Evolutionary conservation across 2,329 filamentous ascomycete genomes (phyloP).

Genomic region (Aspergillus bombycis): DNA sequence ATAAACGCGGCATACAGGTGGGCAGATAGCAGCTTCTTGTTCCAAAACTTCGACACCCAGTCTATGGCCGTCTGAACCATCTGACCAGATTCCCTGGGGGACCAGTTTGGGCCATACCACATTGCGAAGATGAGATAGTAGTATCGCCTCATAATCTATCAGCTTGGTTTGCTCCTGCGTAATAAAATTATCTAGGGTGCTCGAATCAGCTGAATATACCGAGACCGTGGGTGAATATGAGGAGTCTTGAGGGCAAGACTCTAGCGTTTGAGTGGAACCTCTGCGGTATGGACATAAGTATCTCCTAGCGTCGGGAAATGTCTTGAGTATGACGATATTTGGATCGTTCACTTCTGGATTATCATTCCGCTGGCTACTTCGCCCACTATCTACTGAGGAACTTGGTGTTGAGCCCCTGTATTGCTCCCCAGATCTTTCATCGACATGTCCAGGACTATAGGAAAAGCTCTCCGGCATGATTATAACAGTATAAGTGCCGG

Average conservation of each 20-base stretch:
- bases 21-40: constrained; percentile 52
- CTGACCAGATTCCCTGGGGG: constrained; percentile 23
- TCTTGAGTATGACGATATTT: constrained; percentile 54
- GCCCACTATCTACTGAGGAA: constrained; percentile 32
- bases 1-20: constrained; percentile 49
- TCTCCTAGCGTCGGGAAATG: constrained; percentile 52
- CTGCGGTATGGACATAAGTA: constrained; percentile 35
- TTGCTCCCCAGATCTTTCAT: constrained; percentile 33
- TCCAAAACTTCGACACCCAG: constrained; percentile 50
- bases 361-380: constrained; percentile 30
- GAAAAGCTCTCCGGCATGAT: constrained; percentile 59
- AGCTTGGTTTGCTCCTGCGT: constrained; percentile 17
- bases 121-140: constrained; percentile 45
- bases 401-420: constrained; percentile 24
- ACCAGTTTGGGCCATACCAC: constrained; percentile 48
- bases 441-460: constrained; percentile 54
- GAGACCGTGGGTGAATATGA: constrained; percentile 32
- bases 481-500: constrained; percentile 60
- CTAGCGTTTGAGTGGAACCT: constrained; percentile 36
- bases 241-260: constrained; percentile 34
- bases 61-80: constrained; percentile 25
- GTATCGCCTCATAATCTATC: constrained; percentile 34
- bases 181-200: constrained; percentile 26
- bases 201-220: constrained; percentile 26
- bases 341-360: constrained; percentile 41